phyloP scores from a whole-genome alignment of 75 land plant species.

The Cupressus sempervirens region DNA sequence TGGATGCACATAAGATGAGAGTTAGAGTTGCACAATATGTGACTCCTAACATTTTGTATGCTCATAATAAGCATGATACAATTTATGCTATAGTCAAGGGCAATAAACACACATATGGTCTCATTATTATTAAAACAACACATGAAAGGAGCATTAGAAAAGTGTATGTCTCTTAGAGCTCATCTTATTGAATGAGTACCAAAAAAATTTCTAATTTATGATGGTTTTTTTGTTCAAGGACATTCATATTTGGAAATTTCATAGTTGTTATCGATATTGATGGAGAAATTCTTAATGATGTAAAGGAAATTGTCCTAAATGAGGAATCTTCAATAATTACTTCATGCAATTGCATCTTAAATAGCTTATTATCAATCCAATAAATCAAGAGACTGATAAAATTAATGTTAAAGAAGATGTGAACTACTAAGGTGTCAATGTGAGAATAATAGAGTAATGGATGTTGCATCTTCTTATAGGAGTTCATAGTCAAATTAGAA shows the following conservation, averaged over 20 bases:
- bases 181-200: constrained; percentile 64
- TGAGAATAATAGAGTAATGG: too few relatives aligned
- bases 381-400: constrained; percentile 79
- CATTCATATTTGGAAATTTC: constrained; percentile 59
- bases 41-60: constrained; percentile 26
- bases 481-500: too few relatives aligned
- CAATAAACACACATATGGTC: constrained; percentile 54
- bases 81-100: constrained; percentile 70
- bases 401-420: constrained; percentile 94
- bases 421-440: constrained; percentile 95
- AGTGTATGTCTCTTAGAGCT: constrained; percentile 75
- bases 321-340: constrained; percentile 68
- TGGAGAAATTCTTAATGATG: constrained; percentile 74
- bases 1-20: constrained; percentile 69
- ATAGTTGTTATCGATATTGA: constrained; percentile 65
- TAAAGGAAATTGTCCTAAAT: constrained; percentile 55
- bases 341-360: constrained; percentile 73
- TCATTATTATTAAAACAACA: constrained; percentile 73
- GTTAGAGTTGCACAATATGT: constrained; percentile 30
- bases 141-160: constrained; percentile 73
- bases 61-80: constrained; percentile 43
- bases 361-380: constrained; percentile 53
- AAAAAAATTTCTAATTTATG: constrained; percentile 73
- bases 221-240: constrained; percentile 60
- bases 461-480: too few relatives aligned